Base-by-base conservation (phyloP, 179 eudicot genomes). In the Amaranthus tricolor region DNA sequence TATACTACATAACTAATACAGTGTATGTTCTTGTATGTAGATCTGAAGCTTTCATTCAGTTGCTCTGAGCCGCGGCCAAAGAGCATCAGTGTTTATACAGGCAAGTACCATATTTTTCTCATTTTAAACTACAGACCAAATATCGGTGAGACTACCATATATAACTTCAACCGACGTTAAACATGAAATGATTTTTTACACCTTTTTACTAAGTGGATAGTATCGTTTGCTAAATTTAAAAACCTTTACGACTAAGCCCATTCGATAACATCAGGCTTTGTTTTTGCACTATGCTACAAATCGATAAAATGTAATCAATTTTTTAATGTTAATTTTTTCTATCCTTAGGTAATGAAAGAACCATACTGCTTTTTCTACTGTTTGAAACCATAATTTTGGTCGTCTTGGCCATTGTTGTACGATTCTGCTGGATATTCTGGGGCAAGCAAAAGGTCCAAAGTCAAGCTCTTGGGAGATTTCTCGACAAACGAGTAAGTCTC, bases 351-450 rank as follows among this genome's bases (percentile, higher is more conserved):
- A 84, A 86, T 77, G 90, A 88, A 81, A 85, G 82, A 79, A 81
- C 90, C 55, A 91, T 95, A 62, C 65, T 84, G 58, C 62, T 90
- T 76, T 95, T 95, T 81, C 85, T 95, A 73, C 67, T 95, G 43
- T 76, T 89, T 19, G 93, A 93, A 77, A 82, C 93, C 24, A 61
- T 77, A 62, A 48, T 89, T 19, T 61, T 95, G 83, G 79, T 91
- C 45, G 62, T 82, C 67, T 77, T 93, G 17, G 89, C 85, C 40
- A 72, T 83, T 58, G 61, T 71, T n/a, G 97, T 89, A 49, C 78
- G 93, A 64, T 89, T 89, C 83, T 95, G 99, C 79, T 91, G 88
- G 70, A 73, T 88, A 62, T 91, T 95, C 72, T 95, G 99, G 99
- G 80, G 80, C 75, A 95, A 95, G 68, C 88, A 77, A 74, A 95